These are phyloP conservation scores for Rhizopus sp. DNA, from an alignment of 371 early-diverging fungal species.

Conservation along the genomic window DNA sequence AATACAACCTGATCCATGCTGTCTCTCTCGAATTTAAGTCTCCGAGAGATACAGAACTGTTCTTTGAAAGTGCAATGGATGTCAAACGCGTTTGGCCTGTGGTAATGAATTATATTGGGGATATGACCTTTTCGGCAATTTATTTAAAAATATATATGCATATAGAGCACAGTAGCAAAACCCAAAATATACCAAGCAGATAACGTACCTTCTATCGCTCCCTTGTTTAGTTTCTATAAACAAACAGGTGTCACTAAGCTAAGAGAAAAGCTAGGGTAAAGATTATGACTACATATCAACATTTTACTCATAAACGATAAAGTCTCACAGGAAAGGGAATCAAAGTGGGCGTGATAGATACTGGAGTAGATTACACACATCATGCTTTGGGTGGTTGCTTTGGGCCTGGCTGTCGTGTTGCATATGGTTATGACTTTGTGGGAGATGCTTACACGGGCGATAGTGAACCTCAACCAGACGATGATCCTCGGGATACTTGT, in stretches of 20 bases:
- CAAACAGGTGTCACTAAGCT: constrained; percentile 34
- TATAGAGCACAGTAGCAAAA: constrained; percentile 19
- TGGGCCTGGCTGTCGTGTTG: constrained; percentile 60
- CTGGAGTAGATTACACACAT: constrained; percentile 67
- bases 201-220: constrained; percentile 1
- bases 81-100: constrained; percentile 48
- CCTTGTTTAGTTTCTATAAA: constrained; percentile 35
- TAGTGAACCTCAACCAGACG: constrained; percentile 23
- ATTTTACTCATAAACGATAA: neutral
- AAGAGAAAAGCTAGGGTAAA: constrained; percentile 35
- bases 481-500: constrained; percentile 33
- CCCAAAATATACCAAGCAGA: constrained; percentile 15
- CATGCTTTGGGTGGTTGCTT: constrained; percentile 76
- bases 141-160: neutral
- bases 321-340: constrained; percentile 28
- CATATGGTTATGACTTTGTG: constrained; percentile 66
- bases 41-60: constrained; percentile 20
- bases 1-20: constrained; percentile 42
- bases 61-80: constrained; percentile 30
- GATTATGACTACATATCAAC: neutral
- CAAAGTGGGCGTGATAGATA: constrained; percentile 38
- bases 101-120: constrained; percentile 16
- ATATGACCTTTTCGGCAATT: neutral
- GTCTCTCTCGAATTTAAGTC: constrained; percentile 38
- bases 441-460: constrained; percentile 42